phyloP scores from a whole-genome alignment of 2,329 filamentous ascomycete species.

The Madurella mycetomatis region DNA sequence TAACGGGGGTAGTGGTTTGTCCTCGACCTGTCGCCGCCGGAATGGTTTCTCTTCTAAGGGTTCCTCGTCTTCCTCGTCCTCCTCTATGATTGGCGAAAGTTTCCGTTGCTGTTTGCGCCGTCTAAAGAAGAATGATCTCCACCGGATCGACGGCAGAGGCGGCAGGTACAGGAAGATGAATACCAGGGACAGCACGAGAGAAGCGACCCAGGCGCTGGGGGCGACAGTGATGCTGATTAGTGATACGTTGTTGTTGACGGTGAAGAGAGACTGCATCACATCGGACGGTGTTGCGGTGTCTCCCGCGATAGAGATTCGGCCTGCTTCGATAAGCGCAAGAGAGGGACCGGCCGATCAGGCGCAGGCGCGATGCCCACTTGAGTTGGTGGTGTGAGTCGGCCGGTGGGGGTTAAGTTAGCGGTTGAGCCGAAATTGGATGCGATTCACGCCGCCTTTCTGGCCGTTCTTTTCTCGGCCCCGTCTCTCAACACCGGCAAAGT shows the following conservation, averaged over 20 bases:
- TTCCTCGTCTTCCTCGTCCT: slow-evolving; percentile 17
- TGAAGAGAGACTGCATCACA: slow-evolving; percentile 54
- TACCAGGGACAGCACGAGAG: slow-evolving; percentile 45
- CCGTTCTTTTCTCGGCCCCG: not conserved
- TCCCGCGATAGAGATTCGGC: slow-evolving; percentile 6
- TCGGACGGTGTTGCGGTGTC: slow-evolving; percentile 25
- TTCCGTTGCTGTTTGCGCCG: slow-evolving; percentile 16
- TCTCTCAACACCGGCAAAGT: not conserved
- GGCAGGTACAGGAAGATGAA: slow-evolving; percentile 49
- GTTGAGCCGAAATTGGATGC: not conserved
- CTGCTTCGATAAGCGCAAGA: slow-evolving; percentile 4
- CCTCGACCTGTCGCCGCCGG: slow-evolving; percentile 15
- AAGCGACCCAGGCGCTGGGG: slow-evolving; percentile 53
- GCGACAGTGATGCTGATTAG: slow-evolving; percentile 56
- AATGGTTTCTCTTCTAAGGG: slow-evolving; percentile 11
- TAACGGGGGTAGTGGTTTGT: slow-evolving; percentile 21
- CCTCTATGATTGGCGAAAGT: slow-evolving; percentile 5
- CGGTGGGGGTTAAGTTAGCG: not conserved
- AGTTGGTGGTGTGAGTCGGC: not conserved
- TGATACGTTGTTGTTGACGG: slow-evolving; percentile 58
- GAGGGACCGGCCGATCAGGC: slow-evolving; percentile 7
- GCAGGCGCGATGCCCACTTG: slow-evolving; percentile 10
- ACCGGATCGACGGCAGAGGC: slow-evolving; percentile 22
- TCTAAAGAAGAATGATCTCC: slow-evolving; percentile 20
- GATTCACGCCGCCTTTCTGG: slow-evolving; percentile 1